phyloP scores from a whole-genome alignment of 495 filamentous ascomycete species.

The Penicillium argentinense region DNA sequence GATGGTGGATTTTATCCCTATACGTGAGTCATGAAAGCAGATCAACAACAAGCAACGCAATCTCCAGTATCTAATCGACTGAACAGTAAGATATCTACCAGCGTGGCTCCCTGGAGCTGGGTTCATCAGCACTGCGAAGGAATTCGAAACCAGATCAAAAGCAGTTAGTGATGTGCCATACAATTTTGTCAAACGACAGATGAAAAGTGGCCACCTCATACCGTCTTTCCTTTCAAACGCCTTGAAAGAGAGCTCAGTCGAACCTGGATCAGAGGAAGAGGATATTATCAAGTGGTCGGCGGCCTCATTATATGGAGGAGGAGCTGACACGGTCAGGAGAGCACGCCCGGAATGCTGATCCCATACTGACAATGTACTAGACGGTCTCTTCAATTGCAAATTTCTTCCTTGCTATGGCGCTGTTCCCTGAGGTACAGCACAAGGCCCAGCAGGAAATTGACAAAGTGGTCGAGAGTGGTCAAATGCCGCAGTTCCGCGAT shows the following conservation, averaged over 20 bases:
- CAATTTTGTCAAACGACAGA: conserved; percentile 45
- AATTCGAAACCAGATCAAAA: conserved; percentile 24
- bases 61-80: no score
- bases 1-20: conserved; percentile 44
- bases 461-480: conserved; percentile 37
- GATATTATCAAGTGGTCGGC: conserved; percentile 45
- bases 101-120: conserved; percentile 49
- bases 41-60: no score
- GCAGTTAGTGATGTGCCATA: conserved; percentile 36
- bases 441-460: conserved; percentile 61
- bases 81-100: conserved; percentile 39
- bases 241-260: conserved; percentile 21
- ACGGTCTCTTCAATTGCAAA: conserved; percentile 30
- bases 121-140: conserved; percentile 38
- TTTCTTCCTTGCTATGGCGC: conserved; percentile 46
- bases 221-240: conserved; percentile 40
- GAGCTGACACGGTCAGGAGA: conserved; percentile 50
- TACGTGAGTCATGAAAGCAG: conserved; percentile 12
- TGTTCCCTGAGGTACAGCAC: conserved; percentile 46
- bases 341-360: background rate
- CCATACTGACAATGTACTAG: conserved; percentile 6
- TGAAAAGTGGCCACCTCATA: conserved; percentile 26
- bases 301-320: conserved; percentile 55
- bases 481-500: conserved; percentile 25
- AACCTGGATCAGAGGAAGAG: conserved; percentile 28